Evolutionary conservation across 2,329 filamentous ascomycete species (phyloP), one percentile per base, ranked within the genome.

Genomic region (Passalora sequoiae): DNA sequence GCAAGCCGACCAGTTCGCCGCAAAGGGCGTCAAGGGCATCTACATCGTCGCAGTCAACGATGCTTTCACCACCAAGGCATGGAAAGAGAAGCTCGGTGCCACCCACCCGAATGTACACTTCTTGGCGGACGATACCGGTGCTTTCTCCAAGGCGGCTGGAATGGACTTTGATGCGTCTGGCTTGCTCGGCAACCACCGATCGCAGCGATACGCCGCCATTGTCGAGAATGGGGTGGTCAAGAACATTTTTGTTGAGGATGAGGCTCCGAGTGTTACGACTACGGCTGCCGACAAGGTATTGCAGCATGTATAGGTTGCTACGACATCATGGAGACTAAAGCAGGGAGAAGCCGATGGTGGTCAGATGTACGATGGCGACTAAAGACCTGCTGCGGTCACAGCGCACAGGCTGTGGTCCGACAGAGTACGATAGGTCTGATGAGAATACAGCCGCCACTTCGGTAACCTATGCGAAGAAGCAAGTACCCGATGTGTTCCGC

Each of bases 31-130:
- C 16, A 40, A 48, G 17, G 54, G 56, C 27, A 58, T 58, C 36
- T 58, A 57, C 47, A 53, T 58, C 37, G 53, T 58, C 15, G 56
- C 54, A 5, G 53, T 58, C 27, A 58, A 58, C 43, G 56, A 58
- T 30, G 48, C 44, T 1, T 58, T 58, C 46, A 54, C 51, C 17
- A 55, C 50, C 6, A 40, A 56, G 46, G 56, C 56, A 1, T 58
- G 56, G 56, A 57, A 57, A 42, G 53, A 54, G 49, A 52, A 58
- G 45, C 46, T 57, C 19, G 46, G 49, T 24, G 52, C 47, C 32
- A 40, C 51, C 22, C 46, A 54, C 29, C 43, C 47, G 2, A 25
- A 51, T 4, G 54, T 58, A 4, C 56, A 58, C 42, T 52, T 58
- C 44, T 38, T 58, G n/a, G 54, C 56, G 8, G 56, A 58, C 28